Conservation (phyloP, 805 yeast genomes). For the Zygoascus biomembranicola region DNA sequence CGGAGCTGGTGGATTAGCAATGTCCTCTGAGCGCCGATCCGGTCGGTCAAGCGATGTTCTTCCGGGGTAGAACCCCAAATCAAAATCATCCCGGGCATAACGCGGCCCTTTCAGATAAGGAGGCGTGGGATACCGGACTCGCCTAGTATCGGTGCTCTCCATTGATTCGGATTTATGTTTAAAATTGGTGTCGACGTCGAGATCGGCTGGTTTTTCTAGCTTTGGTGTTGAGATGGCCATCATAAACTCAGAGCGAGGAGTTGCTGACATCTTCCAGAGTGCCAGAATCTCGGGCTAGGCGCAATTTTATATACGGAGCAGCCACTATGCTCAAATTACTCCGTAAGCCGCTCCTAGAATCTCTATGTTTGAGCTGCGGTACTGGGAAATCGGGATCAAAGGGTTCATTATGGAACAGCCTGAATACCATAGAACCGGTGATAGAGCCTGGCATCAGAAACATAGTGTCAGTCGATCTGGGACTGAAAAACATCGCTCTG, state of each 20-base stretch:
- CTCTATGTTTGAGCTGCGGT: slow-evolving; percentile 16
- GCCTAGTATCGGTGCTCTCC: not conserved
- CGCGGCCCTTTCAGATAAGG: not conserved
- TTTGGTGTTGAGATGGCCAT: not conserved
- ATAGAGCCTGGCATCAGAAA: slow-evolving; percentile 4
- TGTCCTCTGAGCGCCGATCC: too few species aligned
- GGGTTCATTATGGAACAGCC: slow-evolving; percentile 4
- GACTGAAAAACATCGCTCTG: slow-evolving; percentile 27
- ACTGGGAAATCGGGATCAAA: slow-evolving; percentile 16
- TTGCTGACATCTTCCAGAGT: not conserved
- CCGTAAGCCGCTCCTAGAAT: slow-evolving; percentile 8
- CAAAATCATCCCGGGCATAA: not conserved
- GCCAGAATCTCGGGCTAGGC: not conserved
- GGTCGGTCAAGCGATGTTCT: too few species aligned
- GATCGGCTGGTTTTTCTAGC: not conserved
- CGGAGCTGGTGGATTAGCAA: too few species aligned
- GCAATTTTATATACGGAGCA: not conserved
- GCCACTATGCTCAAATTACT: not conserved
- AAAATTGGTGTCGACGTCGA: not conserved
- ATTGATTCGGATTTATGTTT: not conserved
- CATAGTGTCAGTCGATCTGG: slow-evolving; percentile 28
- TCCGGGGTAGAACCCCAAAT: not conserved
- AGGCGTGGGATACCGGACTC: slow-evolving; percentile 2
- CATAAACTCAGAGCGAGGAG: not conserved
- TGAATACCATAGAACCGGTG: slow-evolving; percentile 2